A percentile compares a stretch with the other conserved stretches of the same genome.
Evolutionary conservation across 305 asterid genomes (phyloP).

Genomic region (Salvia sclarea): DNA sequence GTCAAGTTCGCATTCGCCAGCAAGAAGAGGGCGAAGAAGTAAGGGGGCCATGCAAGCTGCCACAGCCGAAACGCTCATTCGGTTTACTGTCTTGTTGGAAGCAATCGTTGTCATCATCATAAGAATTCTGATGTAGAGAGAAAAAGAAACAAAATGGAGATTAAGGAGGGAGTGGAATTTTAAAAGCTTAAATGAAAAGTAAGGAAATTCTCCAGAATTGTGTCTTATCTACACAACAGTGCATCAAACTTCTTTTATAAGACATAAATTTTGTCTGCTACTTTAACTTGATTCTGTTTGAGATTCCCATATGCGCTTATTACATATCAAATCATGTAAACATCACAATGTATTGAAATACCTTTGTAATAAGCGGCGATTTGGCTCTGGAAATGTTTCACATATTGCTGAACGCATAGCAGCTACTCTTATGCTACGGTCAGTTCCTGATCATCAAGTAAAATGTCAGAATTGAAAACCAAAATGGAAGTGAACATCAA

Average conservation of each 20-base stretch:
- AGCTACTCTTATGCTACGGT: slow-evolving; percentile 67
- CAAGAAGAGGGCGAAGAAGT: slow-evolving; percentile 96
- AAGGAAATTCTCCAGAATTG: slow-evolving; percentile 8
- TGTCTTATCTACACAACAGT: background rate
- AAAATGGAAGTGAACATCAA: slow-evolving; percentile 22
- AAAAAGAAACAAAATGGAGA: slow-evolving; percentile 21
- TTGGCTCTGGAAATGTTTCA: slow-evolving; percentile 99
- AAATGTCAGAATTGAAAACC: slow-evolving; percentile 20
- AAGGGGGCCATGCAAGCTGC: slow-evolving; percentile 99
- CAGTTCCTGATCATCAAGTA: slow-evolving; percentile 66
- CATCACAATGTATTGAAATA: slow-evolving; percentile 24
- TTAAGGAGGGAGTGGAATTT: slow-evolving; percentile 1
- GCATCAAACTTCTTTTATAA: background rate
- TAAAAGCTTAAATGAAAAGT: slow-evolving; percentile 4
- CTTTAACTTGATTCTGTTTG: background rate
- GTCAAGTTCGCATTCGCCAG: slow-evolving; percentile 93
- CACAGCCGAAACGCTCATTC: slow-evolving; percentile 97
- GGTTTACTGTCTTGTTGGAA: slow-evolving; percentile 69
- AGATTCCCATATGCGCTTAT: background rate
- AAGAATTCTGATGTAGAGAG: slow-evolving; percentile 65
- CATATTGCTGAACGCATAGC: slow-evolving; percentile 95
- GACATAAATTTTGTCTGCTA: background rate
- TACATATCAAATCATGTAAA: slow-evolving; percentile 20
- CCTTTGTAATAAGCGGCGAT: slow-evolving; percentile 95
- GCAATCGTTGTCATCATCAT: slow-evolving; percentile 92